Conservation (phyloP, 1,284 basidiomycete species). For the Microbotryum silenes-acaulis region DNA sequence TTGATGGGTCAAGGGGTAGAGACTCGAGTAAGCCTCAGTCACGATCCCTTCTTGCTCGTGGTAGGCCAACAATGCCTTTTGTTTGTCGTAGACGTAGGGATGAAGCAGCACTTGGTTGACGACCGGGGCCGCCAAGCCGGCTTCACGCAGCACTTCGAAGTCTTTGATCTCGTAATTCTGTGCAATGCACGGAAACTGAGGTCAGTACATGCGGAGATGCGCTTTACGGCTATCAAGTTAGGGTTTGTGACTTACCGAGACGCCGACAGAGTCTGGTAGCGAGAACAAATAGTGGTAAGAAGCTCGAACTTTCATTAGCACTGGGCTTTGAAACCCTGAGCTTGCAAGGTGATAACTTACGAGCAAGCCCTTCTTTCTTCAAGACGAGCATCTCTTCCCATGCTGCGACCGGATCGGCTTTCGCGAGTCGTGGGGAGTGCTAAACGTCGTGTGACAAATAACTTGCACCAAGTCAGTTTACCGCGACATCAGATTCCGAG, state of each 20-base stretch:
- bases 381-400: constrained; percentile 59
- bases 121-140: constrained; percentile 46
- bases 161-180: constrained; percentile 55
- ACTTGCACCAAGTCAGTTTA: background rate
- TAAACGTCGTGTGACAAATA: background rate
- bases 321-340: constrained; percentile 56
- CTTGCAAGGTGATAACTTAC: constrained; percentile 40
- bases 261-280: background rate
- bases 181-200: constrained; percentile 29
- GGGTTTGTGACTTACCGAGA: background rate
- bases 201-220: too few species aligned
- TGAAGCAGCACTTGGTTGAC: constrained; percentile 63
- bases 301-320: background rate
- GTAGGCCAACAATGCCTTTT: constrained; percentile 54
- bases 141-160: constrained; percentile 51
- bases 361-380: constrained; percentile 50
- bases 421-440: constrained; percentile 35
- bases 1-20: constrained; percentile 56
- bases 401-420: constrained; percentile 49
- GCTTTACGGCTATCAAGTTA: too few species aligned
- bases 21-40: constrained; percentile 61
- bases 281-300: background rate
- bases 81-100: constrained; percentile 55
- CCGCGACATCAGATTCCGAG: too few species aligned
- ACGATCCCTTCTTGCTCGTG: constrained; percentile 54